Evolutionary conservation across 495 filamentous ascomycete genomes (phyloP).

Genomic region (Recurvomyces mirabilis): DNA sequence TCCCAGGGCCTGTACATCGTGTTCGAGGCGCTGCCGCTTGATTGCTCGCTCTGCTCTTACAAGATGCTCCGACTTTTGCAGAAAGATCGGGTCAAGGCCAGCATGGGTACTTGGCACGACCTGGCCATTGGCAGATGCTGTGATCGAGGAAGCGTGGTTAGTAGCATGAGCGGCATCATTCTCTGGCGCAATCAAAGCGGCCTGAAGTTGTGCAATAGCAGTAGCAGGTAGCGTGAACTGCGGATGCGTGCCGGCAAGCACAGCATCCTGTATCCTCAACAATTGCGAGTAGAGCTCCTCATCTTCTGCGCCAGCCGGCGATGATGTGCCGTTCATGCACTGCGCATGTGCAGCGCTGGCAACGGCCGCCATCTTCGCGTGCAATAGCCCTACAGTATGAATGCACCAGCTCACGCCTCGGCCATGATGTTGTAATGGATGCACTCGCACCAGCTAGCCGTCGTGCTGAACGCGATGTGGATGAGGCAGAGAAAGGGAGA

Average conservation of each 20-base stretch:
- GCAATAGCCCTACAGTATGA: not conserved
- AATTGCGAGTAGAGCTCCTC: constrained; percentile 54
- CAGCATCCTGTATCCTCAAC: constrained; percentile 60
- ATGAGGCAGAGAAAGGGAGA: not conserved
- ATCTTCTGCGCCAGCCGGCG: constrained; percentile 20
- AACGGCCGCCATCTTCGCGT: constrained; percentile 2
- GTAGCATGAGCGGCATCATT: constrained; percentile 7
- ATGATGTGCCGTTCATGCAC: constrained; percentile 24
- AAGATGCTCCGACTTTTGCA: constrained; percentile 74
- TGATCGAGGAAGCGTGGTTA: constrained; percentile 10
- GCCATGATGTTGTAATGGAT: no score
- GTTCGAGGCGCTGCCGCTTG: constrained; percentile 71
- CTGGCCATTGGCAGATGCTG: not conserved
- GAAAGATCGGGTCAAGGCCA: constrained; percentile 63
- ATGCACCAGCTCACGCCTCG: no score
- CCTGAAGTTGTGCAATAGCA: constrained; percentile 40
- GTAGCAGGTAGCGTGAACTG: constrained; percentile 56
- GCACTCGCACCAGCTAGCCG: no score
- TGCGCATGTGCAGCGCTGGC: constrained; percentile 16
- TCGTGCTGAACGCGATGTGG: not conserved
- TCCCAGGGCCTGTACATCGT: constrained; percentile 58
- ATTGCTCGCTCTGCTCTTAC: constrained; percentile 72
- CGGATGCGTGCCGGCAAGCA: constrained; percentile 63
- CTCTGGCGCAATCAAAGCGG: not conserved
- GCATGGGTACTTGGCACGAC: constrained; percentile 14